Evolutionary conservation across 106 monocot species (phyloP).

Genomic region (Amphibolis antarctica): DNA sequence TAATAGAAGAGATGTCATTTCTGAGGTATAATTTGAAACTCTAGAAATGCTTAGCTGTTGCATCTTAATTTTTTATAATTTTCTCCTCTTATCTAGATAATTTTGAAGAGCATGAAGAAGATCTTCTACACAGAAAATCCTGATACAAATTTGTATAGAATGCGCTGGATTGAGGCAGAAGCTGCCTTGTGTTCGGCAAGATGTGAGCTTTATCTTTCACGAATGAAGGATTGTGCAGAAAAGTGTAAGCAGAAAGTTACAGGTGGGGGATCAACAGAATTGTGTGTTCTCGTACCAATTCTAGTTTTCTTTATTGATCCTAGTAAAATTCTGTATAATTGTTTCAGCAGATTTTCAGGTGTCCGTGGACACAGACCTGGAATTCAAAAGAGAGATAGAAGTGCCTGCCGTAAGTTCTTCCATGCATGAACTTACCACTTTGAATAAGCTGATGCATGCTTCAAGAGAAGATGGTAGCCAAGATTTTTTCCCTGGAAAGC

Average conservation of each 20-base stretch:
- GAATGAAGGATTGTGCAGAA: slow-evolving; percentile 13
- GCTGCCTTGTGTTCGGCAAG: slow-evolving; percentile 44
- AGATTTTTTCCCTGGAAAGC: background rate
- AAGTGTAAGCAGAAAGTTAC: background rate
- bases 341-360: background rate
- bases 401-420: background rate
- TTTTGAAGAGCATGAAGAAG: slow-evolving; percentile 21
- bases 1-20: background rate
- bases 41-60: background rate
- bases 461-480: background rate
- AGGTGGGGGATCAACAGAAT: background rate
- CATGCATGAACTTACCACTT: background rate
- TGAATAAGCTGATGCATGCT: too few relatives aligned
- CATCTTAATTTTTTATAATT: background rate
- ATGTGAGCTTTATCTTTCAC: slow-evolving; percentile 35
- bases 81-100: slow-evolving; percentile 10
- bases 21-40: background rate
- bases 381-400: background rate
- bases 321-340: background rate
- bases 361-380: background rate
- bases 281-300: background rate
- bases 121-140: slow-evolving; percentile 7
- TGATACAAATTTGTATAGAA: slow-evolving; percentile 27
- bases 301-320: background rate
- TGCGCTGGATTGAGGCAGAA: slow-evolving; percentile 54